Evolutionary conservation across 1,284 basidiomycete genomes (phyloP).

Genomic region (Leccinum pachyderme): DNA sequence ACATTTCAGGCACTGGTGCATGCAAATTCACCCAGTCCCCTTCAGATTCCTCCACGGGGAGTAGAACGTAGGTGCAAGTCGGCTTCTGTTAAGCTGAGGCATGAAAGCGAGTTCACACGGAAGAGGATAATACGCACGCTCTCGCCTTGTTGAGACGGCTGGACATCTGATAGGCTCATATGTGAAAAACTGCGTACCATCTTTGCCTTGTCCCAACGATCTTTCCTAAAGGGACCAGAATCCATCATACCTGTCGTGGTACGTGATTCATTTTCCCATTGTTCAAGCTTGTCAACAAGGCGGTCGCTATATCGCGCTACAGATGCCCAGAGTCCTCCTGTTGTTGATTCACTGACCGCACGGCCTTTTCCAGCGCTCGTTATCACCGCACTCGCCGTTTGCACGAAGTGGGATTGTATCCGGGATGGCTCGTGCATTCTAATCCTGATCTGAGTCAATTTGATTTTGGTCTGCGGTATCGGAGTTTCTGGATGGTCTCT

Average conservation of each 20-base stretch:
- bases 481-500: slow-evolving; percentile 2
- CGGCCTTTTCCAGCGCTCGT: slow-evolving; percentile 39
- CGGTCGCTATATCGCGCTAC: slow-evolving; percentile 75
- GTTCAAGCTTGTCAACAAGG: slow-evolving; percentile 59
- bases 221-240: slow-evolving; percentile 48
- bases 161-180: slow-evolving; percentile 41
- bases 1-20: slow-evolving; percentile 32
- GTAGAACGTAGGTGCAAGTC: slow-evolving; percentile 43
- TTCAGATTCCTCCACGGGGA: slow-evolving; percentile 31
- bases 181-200: slow-evolving; percentile 76
- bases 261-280: slow-evolving; percentile 55
- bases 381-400: slow-evolving; percentile 54
- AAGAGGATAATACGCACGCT: slow-evolving; percentile 13
- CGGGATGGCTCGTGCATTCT: slow-evolving; percentile 57
- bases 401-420: slow-evolving; percentile 50
- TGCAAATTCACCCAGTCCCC: slow-evolving; percentile 45
- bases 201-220: slow-evolving; percentile 67
- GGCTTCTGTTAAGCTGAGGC: slow-evolving; percentile 37
- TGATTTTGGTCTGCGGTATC: slow-evolving; percentile 32
- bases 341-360: slow-evolving; percentile 32
- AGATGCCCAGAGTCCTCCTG: slow-evolving; percentile 65
- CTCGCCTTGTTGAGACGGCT: slow-evolving; percentile 12
- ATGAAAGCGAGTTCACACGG: slow-evolving; percentile 4
- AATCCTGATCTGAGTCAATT: slow-evolving; percentile 51
- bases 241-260: slow-evolving; percentile 2